Evolutionary conservation across 2,329 filamentous ascomycete species (phyloP).

Genomic region (Stagonosporopsis chrysanthemi): DNA sequence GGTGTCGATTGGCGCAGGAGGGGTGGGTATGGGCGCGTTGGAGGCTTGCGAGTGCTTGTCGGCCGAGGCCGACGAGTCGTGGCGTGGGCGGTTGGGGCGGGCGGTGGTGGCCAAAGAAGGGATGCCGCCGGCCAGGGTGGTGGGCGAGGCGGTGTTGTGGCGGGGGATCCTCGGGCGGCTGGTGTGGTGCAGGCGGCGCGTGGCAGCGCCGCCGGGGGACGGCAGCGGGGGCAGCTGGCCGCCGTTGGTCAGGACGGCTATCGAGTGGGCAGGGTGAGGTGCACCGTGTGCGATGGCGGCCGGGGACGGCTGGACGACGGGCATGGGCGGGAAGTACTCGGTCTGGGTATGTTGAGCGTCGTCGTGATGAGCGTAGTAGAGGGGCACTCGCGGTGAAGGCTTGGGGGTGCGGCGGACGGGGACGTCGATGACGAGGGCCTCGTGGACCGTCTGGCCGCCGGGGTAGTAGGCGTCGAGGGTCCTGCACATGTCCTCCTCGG

Average conservation of each 20-base stretch:
- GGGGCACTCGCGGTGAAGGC: conserved; percentile 71
- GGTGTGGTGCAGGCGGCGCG: conserved; percentile 55
- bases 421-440: conserved; percentile 90
- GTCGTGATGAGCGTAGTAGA: conserved; percentile 65
- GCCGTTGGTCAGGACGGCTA: conserved; percentile 76
- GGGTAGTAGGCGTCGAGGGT: conserved; percentile 85
- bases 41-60: conserved; percentile 52
- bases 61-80: conserved; percentile 54
- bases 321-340: conserved; percentile 83
- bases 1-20: conserved; percentile 54
- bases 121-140: conserved; percentile 58
- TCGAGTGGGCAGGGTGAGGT: conserved; percentile 63
- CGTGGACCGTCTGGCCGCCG: conserved; percentile 84
- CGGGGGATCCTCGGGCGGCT: conserved; percentile 70
- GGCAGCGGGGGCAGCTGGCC: conserved; percentile 82
- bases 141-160: conserved; percentile 84
- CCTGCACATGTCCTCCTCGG: conserved; percentile 82
- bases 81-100: conserved; percentile 43
- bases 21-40: conserved; percentile 64
- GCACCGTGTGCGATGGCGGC: conserved; percentile 46
- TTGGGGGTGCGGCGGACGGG: conserved; percentile 78
- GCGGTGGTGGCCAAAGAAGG: conserved; percentile 51
- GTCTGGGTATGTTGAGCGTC: conserved; percentile 72
- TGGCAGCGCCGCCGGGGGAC: conserved; percentile 71
- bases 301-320: conserved; percentile 53